Base-by-base conservation (phyloP, 371 early-diverging fungal genomes). In the Funneliformis caledonium region DNA sequence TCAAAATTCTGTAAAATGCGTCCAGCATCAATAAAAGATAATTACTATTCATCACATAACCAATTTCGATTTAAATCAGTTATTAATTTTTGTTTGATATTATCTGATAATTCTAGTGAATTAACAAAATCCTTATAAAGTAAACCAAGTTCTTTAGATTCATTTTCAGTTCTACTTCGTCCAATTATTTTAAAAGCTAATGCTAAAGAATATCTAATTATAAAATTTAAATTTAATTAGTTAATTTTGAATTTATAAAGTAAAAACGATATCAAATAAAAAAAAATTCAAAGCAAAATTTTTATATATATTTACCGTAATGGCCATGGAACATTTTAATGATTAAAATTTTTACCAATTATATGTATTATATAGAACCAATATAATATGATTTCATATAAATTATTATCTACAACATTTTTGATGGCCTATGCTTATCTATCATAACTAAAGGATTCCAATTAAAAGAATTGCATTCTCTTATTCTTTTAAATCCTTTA, bases 391-490 rank as follows among this genome's bases (percentile, higher is more conserved):
- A 19, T 68, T 68, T 16, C 68, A 68, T 42, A 12, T 42, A 68
- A 19, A 33, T 3, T 33, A n/a, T 62, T 33, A 26, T 7, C 8
- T 33, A 62, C n/a, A 26, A 4, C 64, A 62, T 62, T 9, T 68
- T 37, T 37, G 68, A 42, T 7, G 68, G 68, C 33, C 37, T 42
- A 68, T 68, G 45, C 12, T 68, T 68, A 43, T 68, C 68, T 9
- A 68, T 68, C 45, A 68, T 68, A 5, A 43, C 42, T 33, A 33
- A 42, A 26, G 69, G 69, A 69, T 69, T 42, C 69, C 69, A 69
- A 26, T 0, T 33, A 26, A 6, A 33, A 19, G n/a, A 11, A 19
- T 43, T 11, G 14, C 69, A 69, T 26, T 69, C 69, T 42, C 69
- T 37, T 6, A 69, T 43, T 69, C 69, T 69, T 45, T 69, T 42